phyloP scores from a whole-genome alignment of 1,284 basidiomycete genomes.

The Boletus mariae region DNA sequence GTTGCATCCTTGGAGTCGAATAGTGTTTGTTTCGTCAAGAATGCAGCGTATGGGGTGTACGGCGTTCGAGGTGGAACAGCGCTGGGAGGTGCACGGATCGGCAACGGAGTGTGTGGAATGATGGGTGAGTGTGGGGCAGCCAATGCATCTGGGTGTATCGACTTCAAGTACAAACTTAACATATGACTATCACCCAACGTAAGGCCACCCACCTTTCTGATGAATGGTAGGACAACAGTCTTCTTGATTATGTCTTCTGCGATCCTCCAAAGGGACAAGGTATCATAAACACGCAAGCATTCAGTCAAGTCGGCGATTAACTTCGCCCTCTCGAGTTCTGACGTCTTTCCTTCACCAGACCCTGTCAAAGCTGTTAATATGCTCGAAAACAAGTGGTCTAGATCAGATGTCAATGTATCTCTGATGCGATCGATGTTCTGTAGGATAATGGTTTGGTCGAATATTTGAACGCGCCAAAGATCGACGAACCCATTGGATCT shows the following conservation, averaged over 20 bases:
- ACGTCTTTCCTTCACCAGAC: conserved; percentile 41
- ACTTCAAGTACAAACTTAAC: conserved; percentile 41
- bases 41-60: conserved; percentile 60
- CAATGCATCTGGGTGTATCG: conserved; percentile 68
- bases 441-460: conserved; percentile 13
- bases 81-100: conserved; percentile 8
- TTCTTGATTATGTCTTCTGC: conserved; percentile 81
- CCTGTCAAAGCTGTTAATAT: conserved; percentile 49
- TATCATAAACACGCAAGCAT: conserved; percentile 81
- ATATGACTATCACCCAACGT: neutral
- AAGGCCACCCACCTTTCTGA: conserved; percentile 59
- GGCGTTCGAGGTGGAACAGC: conserved; percentile 68
- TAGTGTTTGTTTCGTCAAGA: conserved; percentile 49
- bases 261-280: conserved; percentile 75
- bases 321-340: conserved; percentile 65
- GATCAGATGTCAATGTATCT: conserved; percentile 76
- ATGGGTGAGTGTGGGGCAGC: conserved; percentile 68
- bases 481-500: conserved; percentile 80
- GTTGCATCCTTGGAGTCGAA: conserved; percentile 34
- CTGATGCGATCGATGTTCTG: conserved; percentile 81
- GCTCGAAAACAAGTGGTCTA: conserved; percentile 73
- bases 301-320: conserved; percentile 64
- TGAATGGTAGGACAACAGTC: conserved; percentile 68
- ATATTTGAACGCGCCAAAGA: conserved; percentile 13
- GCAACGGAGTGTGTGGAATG: conserved; percentile 61